phyloP scores from a whole-genome alignment of 75 land plant species.

The Selaginella tamariscina region DNA sequence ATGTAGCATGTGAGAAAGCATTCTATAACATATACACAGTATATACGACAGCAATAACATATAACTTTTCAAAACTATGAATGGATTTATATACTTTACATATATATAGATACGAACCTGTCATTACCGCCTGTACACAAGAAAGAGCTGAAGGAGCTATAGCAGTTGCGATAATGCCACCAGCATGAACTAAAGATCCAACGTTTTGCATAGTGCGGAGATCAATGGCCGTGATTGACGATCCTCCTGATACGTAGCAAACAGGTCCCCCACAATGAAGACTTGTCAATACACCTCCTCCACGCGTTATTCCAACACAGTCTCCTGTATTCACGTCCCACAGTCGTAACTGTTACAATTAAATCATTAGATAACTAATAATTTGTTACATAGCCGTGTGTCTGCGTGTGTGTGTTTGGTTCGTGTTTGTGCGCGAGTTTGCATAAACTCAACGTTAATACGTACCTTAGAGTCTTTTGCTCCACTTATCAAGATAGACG shows the following conservation, averaged over 20 bases:
- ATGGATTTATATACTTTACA: no score
- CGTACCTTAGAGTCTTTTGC: background rate
- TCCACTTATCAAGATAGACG: background rate
- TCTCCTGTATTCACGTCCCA: background rate
- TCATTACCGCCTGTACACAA: conserved; percentile 54
- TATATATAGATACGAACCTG: conserved; percentile 27
- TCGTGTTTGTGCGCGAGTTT: no score
- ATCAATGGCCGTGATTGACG: conserved; percentile 40
- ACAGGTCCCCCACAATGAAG: conserved; percentile 39
- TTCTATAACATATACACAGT: no score
- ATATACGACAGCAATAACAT: no score
- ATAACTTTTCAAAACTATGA: no score
- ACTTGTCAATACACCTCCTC: background rate
- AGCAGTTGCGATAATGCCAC: conserved; percentile 33
- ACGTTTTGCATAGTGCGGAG: conserved; percentile 54
- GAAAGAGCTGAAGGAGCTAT: conserved; percentile 40
- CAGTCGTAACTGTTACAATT: background rate
- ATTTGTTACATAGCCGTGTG: no score
- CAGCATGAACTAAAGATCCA: conserved; percentile 23
- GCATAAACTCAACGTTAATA: no score
- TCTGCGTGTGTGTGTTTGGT: no score
- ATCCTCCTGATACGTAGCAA: conserved; percentile 44
- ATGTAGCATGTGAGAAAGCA: no score
- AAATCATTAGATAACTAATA: background rate
- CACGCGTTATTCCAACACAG: background rate